Percentiles rank a stretch among this genome's conserved stretches.
These are phyloP conservation scores for Stephanodiscus triporus DNA, from an alignment of 108 stramenopile species.

Conservation along the genomic window DNA sequence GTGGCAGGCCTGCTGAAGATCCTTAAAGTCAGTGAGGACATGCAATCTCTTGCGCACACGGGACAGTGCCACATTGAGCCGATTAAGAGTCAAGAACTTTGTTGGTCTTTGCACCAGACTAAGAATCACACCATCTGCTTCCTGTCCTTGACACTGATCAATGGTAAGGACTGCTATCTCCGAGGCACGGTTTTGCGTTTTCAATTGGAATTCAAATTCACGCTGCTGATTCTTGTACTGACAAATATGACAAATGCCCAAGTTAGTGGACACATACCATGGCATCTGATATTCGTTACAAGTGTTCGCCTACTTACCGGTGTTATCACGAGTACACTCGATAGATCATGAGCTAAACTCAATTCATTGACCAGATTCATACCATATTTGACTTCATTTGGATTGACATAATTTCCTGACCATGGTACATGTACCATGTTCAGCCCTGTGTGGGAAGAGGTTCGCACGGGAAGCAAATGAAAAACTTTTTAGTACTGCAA, in stretches of 20 bases:
- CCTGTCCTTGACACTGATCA: slow-evolving; percentile 58
- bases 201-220: slow-evolving; percentile 39
- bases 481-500: not conserved
- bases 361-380: slow-evolving; percentile 26
- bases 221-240: slow-evolving; percentile 56
- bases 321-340: slow-evolving; percentile 45
- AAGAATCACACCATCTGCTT: slow-evolving; percentile 50
- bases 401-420: slow-evolving; percentile 53
- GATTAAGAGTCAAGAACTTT: slow-evolving; percentile 38
- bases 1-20: slow-evolving; percentile 30
- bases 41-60: slow-evolving; percentile 44
- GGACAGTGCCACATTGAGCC: slow-evolving; percentile 55
- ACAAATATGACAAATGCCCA: not conserved
- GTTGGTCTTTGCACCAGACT: slow-evolving; percentile 51
- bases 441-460: slow-evolving; percentile 14
- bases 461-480: not conserved
- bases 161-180: slow-evolving; percentile 38
- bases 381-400: slow-evolving; percentile 41
- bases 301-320: too few relatives aligned
- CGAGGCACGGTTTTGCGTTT: not conserved
- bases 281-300: not conserved
- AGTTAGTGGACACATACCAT: not conserved
- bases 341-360: slow-evolving; percentile 20
- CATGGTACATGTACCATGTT: slow-evolving; percentile 37
- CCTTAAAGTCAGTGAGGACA: slow-evolving; percentile 34